A percentile compares a stretch with the other conserved stretches of the same genome.
These are phyloP conservation scores for Bjerkandera adusta DNA, from an alignment of 1,284 basidiomycete genomes.

Conservation along the genomic window DNA sequence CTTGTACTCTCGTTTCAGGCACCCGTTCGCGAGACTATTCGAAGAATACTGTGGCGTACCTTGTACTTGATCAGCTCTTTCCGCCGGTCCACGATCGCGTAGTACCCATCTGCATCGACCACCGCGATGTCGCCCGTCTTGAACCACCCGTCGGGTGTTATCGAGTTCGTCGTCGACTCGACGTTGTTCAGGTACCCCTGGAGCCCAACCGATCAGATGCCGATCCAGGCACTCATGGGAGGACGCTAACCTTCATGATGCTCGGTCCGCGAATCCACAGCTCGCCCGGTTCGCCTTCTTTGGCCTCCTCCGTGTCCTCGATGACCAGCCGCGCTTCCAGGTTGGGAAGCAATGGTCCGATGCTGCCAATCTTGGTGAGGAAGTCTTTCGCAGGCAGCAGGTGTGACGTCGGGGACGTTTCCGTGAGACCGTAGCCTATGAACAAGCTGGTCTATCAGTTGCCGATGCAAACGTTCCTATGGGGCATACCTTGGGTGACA, in stretches of 20 bases:
- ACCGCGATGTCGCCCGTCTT: constrained; percentile 80
- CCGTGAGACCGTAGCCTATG: constrained; percentile 76
- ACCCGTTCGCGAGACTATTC: not conserved
- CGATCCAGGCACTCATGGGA: not conserved
- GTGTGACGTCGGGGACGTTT: constrained; percentile 67
- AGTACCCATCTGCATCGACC: constrained; percentile 62
- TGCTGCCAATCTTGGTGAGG: constrained; percentile 52
- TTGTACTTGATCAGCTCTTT: constrained; percentile 89
- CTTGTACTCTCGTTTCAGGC: constrained; percentile 8
- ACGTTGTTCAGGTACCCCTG: constrained; percentile 71
- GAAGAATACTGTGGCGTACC: constrained; percentile 32
- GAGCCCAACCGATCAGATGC: not conserved
- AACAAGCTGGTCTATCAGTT: constrained; percentile 1
- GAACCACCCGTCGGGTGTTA: constrained; percentile 78
- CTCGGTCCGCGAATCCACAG: constrained; percentile 77
- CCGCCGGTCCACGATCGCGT: constrained; percentile 64
- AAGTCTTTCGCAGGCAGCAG: constrained; percentile 40
- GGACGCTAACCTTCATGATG: constrained; percentile 66
- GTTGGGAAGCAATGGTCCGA: constrained; percentile 77
- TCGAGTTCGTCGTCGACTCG: constrained; percentile 60
- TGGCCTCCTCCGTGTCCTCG: constrained; percentile 48
- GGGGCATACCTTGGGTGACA: constrained; percentile 44
- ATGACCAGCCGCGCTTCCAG: constrained; percentile 75
- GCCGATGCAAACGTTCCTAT: constrained; percentile 1
- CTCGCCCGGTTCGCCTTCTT: constrained; percentile 67